Base-by-base conservation (phyloP, 2,329 filamentous ascomycete genomes). In the Fusarium denticulatum region DNA sequence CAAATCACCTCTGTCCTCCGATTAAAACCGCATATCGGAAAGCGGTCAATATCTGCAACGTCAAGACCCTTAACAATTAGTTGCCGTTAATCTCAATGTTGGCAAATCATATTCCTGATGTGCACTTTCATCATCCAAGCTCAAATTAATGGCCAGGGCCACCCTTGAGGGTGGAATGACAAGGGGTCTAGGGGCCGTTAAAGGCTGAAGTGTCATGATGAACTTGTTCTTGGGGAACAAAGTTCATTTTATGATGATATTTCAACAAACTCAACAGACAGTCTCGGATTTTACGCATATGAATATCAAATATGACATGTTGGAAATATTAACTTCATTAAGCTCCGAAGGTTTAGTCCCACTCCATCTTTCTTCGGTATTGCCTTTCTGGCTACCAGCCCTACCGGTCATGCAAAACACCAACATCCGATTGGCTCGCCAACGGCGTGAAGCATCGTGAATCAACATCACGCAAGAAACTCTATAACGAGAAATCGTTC, bases 131-230 rank as follows among this genome's bases (percentile, higher is more conserved):
- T 62, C 55, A 61, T 68, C 71, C 59, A 71, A 60, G 60, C 61
- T 67, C 67, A 74, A 74, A 71, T 73, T 58, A 74, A 56, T 57
- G 57, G 40, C 59, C 71, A 64, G 71, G 67, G 62, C 55, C 50
- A 74, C 59, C 71, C 71, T 71, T 58, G 71, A 68, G 37, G 53
- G 49, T 67, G 34, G 53, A 59, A 71, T 50, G 55, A 71, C 64
- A 60, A 56, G 64, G 69, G 69, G 39, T 43, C 47, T 28, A 50
- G 30, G 20, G 30, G 24, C 30, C 28, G 28, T 40, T 62, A 26
- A 34, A 61, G 39, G 40, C 24, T 32, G 15, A 56, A 62, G n/a
- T 42, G 58, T 40, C 50, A 64, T 64, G 43, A 69, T 50, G 39
- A 37, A 39, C 36, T 53, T 26, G 26, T 18, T 34, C 24, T 58